Evolutionary conservation across 2,329 filamentous ascomycete genomes (phyloP), one percentile per base, ranked within the genome.

Genomic region (Stemphylium vesicarium): DNA sequence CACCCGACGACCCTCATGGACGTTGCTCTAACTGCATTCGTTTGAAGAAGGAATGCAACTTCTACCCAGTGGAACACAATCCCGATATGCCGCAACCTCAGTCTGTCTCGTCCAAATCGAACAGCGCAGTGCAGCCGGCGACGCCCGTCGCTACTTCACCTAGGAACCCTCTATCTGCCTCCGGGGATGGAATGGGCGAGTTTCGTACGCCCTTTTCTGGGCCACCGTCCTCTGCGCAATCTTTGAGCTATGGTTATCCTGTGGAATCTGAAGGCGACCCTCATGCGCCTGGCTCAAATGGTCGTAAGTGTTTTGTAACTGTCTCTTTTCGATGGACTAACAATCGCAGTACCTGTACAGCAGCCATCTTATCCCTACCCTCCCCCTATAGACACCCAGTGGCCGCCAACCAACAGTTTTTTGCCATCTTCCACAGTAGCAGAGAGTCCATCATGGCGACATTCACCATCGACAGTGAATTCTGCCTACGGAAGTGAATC

Each of bases 11-110:
- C 65, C 73, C 82, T 9, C 85, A 91, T 69, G 87, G 88, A 40
- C 88, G 92, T 61, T 98, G 94, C 77, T 86, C 89, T 62, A 96
- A 96, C 79, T 98, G 94, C 77, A 96, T 96, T 68, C 87, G 92
- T 41, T 80, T 98, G 71, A 96, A 96, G 76, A 97, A 96, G 71
- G 92, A 96, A 62, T 98, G 94, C 77, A 91, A 89, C 72, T 98
- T 96, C 77, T 90, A 88, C 66, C 91, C 93, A 0, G 93, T 97
- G 18, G 92, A 96, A 62, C 90, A 92, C 72, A 85, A 84, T 22
- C 81, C 82, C 9, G 71, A 80, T 35, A 78, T 80, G 53, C 80
- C 79, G 64, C 79, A 79, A 57, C 68, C 78, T 36, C 78, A 79
- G 40, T 45, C 53, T 26, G 76, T 77, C 24, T 55, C 60, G 31